Base-by-base conservation (phyloP, 371 early-diverging fungal species). In the Umbelopsis sp. region DNA sequence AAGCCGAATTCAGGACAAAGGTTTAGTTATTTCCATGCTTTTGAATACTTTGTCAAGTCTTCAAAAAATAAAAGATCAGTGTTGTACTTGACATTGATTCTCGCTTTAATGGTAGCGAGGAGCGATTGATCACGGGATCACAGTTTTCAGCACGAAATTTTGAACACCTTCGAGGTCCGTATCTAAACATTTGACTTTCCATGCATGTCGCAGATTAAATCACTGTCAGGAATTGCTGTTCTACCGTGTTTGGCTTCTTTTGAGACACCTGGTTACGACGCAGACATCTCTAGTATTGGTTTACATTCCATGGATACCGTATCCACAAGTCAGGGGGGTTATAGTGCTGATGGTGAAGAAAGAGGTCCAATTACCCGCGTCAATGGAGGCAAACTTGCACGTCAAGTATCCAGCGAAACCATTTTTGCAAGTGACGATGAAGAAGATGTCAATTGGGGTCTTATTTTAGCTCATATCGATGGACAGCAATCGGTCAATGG, bases 371-470 rank as follows among this genome's bases (percentile, higher is more conserved):
- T 29, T 12, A 35, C 8, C 18, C 57, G 57, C 35, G 57, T 35
- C 57, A 57, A 57, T 57, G 37, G 11, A 29, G 32, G 29, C 35
- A 14, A 35, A 11, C 29, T 11, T 18, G 18, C 35, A 2, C 29
- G 57, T 14, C 57, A 57, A 57, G 29, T 35, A 29, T 57, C 57
- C 9, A 57, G 57, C 12, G 32, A 57, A 35, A 57, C 57, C 57
- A 57, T 57, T 57, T 57, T 57, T 57, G 57, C 57, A 0, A 57
- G 57, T 35, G 57, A 57, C 12, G 57, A 57, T 57, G 57, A 57
- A n/a, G 57, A 57, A 57, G 57, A 57, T 35, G 57, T 25, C 29
- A 29, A 57, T 29, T 57, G 57, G 57, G 32, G 57, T 16, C 18
- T 57, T 24, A 57, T 57, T 57, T 57, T 57, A 18, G 57, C 57